These are phyloP conservation scores for Eucalyptus sp. DNA, from an alignment of 345 rosid genomes.

Conservation along the genomic window DNA sequence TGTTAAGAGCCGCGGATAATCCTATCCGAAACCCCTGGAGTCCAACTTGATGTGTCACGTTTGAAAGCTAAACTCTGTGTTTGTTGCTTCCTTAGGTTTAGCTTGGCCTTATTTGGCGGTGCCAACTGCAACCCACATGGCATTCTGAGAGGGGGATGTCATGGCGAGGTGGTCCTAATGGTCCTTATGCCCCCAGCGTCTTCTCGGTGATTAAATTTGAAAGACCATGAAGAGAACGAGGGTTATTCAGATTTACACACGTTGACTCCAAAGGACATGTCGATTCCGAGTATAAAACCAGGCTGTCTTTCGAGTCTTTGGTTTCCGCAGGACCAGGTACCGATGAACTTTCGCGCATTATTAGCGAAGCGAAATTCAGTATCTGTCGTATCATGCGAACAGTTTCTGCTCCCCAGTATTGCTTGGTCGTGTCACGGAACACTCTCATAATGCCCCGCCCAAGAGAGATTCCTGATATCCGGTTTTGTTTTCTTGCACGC, in stretches of 20 bases:
- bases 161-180: neutral
- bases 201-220: neutral
- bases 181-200: neutral
- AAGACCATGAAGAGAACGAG: neutral
- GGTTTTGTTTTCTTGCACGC: neutral
- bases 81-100: neutral
- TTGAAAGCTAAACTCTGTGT: neutral
- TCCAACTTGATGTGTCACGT: neutral
- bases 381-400: neutral
- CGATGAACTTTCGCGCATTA: neutral
- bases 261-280: neutral
- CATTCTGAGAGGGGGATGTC: neutral
- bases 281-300: neutral
- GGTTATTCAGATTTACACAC: neutral
- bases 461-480: neutral
- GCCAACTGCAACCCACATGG: slow-evolving; percentile 13
- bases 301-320: neutral
- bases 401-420: neutral
- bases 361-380: neutral
- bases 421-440: neutral
- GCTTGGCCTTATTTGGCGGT: neutral
- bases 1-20: neutral
- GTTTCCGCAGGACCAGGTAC: neutral
- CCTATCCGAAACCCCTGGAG: neutral
- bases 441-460: neutral